A percentile compares a stretch with the other conserved stretches of the same genome.
phyloP scores from a whole-genome alignment of 1,139 yeast genomes.

The Saccharomycopsis hybrid region DNA sequence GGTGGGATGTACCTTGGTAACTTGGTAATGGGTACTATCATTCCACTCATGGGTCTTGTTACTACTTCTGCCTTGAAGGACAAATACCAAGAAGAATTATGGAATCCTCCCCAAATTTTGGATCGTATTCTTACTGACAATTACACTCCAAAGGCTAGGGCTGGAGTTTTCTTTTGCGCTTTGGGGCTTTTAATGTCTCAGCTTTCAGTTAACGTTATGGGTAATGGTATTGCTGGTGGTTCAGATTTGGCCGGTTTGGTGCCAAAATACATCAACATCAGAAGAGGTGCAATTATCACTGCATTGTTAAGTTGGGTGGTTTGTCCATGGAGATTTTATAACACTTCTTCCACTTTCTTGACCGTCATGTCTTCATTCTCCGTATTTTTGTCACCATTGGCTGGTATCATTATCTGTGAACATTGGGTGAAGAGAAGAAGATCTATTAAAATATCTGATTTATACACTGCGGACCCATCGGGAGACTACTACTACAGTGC shows the following conservation, averaged over 20 bases:
- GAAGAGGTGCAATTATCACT: constrained; percentile 42
- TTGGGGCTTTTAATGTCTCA: constrained; percentile 41
- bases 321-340: constrained; percentile 46
- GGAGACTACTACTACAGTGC: constrained; percentile 35
- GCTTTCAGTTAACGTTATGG: constrained; percentile 41
- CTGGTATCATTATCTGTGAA: constrained; percentile 38
- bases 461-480: constrained; percentile 31
- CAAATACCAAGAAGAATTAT: constrained; percentile 32
- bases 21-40: constrained; percentile 36
- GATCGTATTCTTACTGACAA: constrained; percentile 21
- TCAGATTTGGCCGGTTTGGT: constrained; percentile 44
- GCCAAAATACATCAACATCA: constrained; percentile 45
- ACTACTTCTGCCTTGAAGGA: constrained; percentile 35
- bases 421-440: constrained; percentile 34
- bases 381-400: constrained; percentile 39
- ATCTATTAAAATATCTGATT: constrained; percentile 30
- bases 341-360: constrained; percentile 37
- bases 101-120: constrained; percentile 34
- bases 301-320: constrained; percentile 39
- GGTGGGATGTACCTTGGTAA: constrained; percentile 33
- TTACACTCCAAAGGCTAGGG: constrained; percentile 37
- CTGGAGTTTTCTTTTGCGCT: constrained; percentile 43
- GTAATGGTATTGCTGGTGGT: constrained; percentile 48
- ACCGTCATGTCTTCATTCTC: constrained; percentile 41
- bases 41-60: constrained; percentile 38